A percentile compares a stretch with the other conserved stretches of the same genome.
Conservation (phyloP, 2,329 filamentous ascomycete species). For the Elsinoe ampelina region DNA sequence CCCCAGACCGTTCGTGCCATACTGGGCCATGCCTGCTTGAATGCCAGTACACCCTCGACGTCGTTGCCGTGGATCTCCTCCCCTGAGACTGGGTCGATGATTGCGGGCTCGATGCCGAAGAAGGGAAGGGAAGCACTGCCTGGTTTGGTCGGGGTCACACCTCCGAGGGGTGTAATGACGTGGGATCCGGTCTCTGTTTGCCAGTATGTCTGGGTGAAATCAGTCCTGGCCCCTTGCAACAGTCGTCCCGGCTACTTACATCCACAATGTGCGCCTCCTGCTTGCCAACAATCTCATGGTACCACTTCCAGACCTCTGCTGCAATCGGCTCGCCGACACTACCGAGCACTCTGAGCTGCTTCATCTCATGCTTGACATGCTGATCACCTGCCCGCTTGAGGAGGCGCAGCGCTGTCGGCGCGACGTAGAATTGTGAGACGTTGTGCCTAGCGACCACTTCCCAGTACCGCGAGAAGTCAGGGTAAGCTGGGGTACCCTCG, state of each 20-base stretch:
- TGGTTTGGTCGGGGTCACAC: conserved; percentile 92
- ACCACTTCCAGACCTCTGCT: conserved; percentile 99
- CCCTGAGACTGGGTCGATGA: conserved; percentile 92
- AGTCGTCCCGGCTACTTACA: conserved; percentile 49
- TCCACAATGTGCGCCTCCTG: conserved; percentile 89
- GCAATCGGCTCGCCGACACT: conserved; percentile 97
- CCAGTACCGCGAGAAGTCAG: conserved; percentile 98
- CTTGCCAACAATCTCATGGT: conserved; percentile 89
- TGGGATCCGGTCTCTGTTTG: conserved; percentile 98
- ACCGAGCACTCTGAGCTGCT: conserved; percentile 77
- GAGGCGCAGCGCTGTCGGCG: conserved; percentile 82
- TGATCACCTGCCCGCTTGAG: conserved; percentile 93
- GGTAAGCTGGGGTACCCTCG: conserved; percentile 94
- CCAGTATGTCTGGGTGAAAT: conserved; percentile 78
- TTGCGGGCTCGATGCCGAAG: conserved; percentile 95
- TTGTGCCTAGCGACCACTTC: conserved; percentile 93
- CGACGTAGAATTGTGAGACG: conserved; percentile 97
- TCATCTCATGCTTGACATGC: conserved; percentile 83
- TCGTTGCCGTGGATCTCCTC: conserved; percentile 92
- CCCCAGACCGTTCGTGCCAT: conserved; percentile 98
- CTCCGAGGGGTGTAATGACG: conserved; percentile 86
- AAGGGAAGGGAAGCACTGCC: conserved; percentile 93
- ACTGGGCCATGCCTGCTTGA: conserved; percentile 97
- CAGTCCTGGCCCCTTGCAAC: not conserved
- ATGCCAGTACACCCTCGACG: conserved; percentile 90